Conservation (phyloP, 176 grass and related monocot genomes). For the Typha latifolia region DNA sequence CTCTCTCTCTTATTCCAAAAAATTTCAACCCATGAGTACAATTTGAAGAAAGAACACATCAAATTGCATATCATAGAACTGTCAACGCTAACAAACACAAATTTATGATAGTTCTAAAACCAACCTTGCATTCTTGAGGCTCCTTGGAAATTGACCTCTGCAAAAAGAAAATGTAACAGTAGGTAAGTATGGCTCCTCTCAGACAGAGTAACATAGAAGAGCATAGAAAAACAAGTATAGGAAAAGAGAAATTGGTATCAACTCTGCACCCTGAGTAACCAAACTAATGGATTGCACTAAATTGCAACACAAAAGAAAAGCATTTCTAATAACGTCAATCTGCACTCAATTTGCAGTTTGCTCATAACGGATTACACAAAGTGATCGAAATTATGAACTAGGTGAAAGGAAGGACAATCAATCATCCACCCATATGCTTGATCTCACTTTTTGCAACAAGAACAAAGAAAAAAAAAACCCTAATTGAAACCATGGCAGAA, state of each 20-base stretch:
- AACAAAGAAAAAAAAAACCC: not conserved
- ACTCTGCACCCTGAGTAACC: not conserved
- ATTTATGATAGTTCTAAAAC: not conserved
- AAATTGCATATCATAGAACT: too few species aligned
- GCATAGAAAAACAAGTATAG: not conserved
- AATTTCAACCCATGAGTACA: too few species aligned
- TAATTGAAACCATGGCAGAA: not conserved
- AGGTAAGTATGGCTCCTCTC: not conserved
- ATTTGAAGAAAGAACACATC: too few species aligned
- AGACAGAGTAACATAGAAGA: not conserved
- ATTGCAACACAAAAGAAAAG: too few species aligned
- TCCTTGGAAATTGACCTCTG: conserved; percentile 11
- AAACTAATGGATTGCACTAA: not conserved
- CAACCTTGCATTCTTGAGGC: conserved; percentile 4
- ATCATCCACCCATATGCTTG: too few species aligned
- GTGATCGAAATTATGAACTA: too few species aligned
- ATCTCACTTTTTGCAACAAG: not conserved
- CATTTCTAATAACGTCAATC: too few species aligned
- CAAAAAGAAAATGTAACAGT: not conserved
- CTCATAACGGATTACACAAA: too few species aligned
- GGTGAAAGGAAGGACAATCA: too few species aligned
- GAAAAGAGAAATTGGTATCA: not conserved
- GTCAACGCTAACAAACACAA: too few species aligned
- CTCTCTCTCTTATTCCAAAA: too few species aligned
- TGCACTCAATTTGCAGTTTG: too few species aligned